Percentiles rank a stretch among this genome's conserved stretches.
Evolutionary conservation across 2,329 filamentous ascomycete genomes (phyloP).

Genomic region (Phyllosticta citriasiana): DNA sequence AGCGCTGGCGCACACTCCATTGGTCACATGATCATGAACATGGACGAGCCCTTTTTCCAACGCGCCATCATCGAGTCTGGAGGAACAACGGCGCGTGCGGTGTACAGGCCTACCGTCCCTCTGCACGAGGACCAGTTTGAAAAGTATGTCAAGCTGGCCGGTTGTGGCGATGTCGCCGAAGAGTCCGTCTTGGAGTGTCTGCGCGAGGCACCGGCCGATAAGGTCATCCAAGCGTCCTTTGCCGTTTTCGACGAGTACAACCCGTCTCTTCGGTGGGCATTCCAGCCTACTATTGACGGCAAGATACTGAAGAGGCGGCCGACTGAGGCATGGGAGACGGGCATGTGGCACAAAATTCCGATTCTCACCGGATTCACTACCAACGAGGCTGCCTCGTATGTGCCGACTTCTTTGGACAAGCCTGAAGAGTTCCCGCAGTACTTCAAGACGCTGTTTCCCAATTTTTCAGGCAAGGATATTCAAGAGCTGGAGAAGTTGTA

Average conservation of each 20-base stretch:
- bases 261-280: conserved; percentile 44
- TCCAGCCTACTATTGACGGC: conserved; percentile 59
- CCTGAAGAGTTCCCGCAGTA: conserved; percentile 48
- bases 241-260: conserved; percentile 38
- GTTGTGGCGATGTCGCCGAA: conserved; percentile 21
- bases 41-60: conserved; percentile 35
- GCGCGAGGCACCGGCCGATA: conserved; percentile 27
- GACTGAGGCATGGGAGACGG: conserved; percentile 47
- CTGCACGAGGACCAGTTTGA: conserved; percentile 37
- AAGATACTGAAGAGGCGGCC: conserved; percentile 49
- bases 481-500: conserved; percentile 50
- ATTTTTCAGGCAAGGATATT: conserved; percentile 43
- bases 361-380: conserved; percentile 62
- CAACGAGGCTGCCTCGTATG: conserved; percentile 58
- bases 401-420: conserved; percentile 40
- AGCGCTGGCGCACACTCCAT: conserved; percentile 34
- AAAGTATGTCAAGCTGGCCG: conserved; percentile 29
- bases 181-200: conserved; percentile 32
- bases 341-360: conserved; percentile 46
- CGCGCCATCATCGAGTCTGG: conserved; percentile 39
- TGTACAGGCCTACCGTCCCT: conserved; percentile 29
- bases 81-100: conserved; percentile 36
- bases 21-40: conserved; percentile 55
- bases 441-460: conserved; percentile 52
- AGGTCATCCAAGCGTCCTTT: conserved; percentile 31